Evolutionary conservation across 495 filamentous ascomycete species (phyloP).

Genomic region (Penicillium samsonianum): DNA sequence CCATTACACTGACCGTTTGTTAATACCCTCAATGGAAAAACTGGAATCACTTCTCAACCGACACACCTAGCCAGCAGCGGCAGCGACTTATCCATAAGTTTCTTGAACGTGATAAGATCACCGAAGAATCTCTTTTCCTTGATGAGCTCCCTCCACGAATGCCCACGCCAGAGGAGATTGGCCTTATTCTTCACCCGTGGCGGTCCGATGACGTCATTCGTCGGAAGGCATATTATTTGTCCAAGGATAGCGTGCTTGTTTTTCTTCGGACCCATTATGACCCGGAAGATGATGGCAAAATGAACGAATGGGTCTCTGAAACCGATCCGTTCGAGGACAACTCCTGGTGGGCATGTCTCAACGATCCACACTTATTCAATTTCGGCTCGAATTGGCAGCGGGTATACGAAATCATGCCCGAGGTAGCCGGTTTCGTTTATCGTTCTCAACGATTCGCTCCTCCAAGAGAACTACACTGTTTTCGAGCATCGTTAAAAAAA

Average conservation of each 20-base stretch:
- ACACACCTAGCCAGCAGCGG: conserved; percentile 15
- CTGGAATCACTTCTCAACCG: conserved; percentile 14
- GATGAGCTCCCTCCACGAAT: conserved; percentile 15
- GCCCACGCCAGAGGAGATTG: conserved; percentile 18
- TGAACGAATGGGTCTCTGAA: conserved; percentile 8
- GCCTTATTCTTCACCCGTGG: conserved; percentile 19
- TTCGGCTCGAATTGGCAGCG: conserved; percentile 1
- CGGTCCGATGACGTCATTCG: conserved; percentile 8
- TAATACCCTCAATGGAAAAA: conserved; percentile 11
- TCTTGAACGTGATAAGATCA: background rate
- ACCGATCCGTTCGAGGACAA: conserved; percentile 11
- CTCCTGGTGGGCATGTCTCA: conserved; percentile 17
- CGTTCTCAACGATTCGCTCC: no score
- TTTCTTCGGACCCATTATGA: conserved; percentile 21
- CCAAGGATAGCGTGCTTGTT: background rate
- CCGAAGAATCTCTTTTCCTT: background rate
- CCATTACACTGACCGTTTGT: background rate
- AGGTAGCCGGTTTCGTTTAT: background rate
- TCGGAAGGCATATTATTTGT: conserved; percentile 14
- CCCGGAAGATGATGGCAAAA: conserved; percentile 15
- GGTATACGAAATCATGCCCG: conserved; percentile 2
- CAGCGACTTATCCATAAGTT: conserved; percentile 17
- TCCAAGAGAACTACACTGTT: no score
- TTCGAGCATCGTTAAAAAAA: background rate
- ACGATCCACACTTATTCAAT: conserved; percentile 6